These are phyloP conservation scores for Alternaria ethzedia DNA, from an alignment of 2,329 filamentous ascomycete species.

Conservation along the genomic window DNA sequence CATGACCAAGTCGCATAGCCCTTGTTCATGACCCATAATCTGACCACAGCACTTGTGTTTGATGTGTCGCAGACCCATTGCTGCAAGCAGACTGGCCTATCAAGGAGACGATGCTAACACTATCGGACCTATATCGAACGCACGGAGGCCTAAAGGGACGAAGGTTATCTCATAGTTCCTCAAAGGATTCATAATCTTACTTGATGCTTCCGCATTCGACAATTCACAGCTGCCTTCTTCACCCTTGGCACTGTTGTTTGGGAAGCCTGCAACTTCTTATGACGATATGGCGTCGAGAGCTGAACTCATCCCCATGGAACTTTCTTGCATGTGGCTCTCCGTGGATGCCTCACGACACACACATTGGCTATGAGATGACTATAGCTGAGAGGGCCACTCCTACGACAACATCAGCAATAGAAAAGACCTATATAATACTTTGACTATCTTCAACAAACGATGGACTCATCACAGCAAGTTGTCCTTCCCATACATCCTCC, in stretches of 20 bases:
- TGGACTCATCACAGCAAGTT: conserved; percentile 19
- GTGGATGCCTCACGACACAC: neutral
- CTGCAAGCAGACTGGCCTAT: conserved; percentile 13
- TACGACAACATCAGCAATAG: neutral
- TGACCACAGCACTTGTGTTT: conserved; percentile 20
- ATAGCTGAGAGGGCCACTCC: neutral
- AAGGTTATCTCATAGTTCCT: conserved; percentile 12
- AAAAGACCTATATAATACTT: conserved; percentile 24
- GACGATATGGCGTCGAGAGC: conserved; percentile 27
- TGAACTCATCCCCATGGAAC: conserved; percentile 11
- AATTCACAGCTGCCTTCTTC: conserved; percentile 13
- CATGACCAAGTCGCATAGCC: conserved; percentile 15
- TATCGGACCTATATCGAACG: neutral
- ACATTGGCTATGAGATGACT: neutral
- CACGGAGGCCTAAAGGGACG: conserved; percentile 1
- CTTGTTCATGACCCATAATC: conserved; percentile 14
- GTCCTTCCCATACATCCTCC: conserved; percentile 10
- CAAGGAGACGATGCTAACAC: neutral
- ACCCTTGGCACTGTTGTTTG: conserved; percentile 4
- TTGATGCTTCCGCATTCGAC: conserved; percentile 5
- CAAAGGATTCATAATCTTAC: conserved; percentile 16
- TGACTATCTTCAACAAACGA: neutral
- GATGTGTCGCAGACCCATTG: conserved; percentile 18
- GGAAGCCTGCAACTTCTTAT: conserved; percentile 5
- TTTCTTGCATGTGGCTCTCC: conserved; percentile 1